Base-by-base conservation (phyloP, 2,329 filamentous ascomycete species). In the Emergomyces pasteurianus region DNA sequence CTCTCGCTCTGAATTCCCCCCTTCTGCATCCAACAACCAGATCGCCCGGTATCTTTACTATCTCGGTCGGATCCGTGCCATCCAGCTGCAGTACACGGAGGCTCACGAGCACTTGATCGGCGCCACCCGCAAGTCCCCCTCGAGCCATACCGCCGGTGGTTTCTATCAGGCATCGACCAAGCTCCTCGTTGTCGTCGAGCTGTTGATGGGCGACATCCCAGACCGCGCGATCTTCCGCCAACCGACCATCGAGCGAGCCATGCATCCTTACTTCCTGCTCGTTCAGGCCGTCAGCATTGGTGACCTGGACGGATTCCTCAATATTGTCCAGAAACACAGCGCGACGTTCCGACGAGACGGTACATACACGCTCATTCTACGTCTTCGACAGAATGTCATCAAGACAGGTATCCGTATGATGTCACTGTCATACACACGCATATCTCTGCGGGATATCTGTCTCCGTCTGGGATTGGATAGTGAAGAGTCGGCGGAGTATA, bases 351-450 rank as follows among this genome's bases (percentile, higher is more conserved):
- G 90, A 70, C 87, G 88, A 66, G 94, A 99, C 73, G 90, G 90
- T 61, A 97, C 92, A 23, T 97, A 97, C 79, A 95, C 92, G 12
- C 82, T 99, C 61, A 95, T 97, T 69, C 83, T 97, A 65, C 92
- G 94, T 64, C 82, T 99, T 64, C 87, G 94, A 68, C 94, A 99
- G 77, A 99, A 99, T 72, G 94, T 99, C 71, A 97, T 99, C 84
- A 96, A 96, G 81, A 99, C 94, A 3, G 94, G 94, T 66, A 96
- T 99, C 65, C 90, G 94, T 68, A 96, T 97, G 91, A 95, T 99
- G 85, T 97, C 92, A 47, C 81, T 99, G 65, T 96, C 92, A 23
- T 99, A 99, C 80, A 96, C 92, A 63, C 89, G 92, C 64, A 99
- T 99, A 71, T 96, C 92, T 1, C 83, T 99, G 60, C 88, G 94